Percentiles rank a stretch among this genome's conserved stretches.
phyloP scores from a whole-genome alignment of 345 rosid genomes.

The Lepidium sativum region DNA sequence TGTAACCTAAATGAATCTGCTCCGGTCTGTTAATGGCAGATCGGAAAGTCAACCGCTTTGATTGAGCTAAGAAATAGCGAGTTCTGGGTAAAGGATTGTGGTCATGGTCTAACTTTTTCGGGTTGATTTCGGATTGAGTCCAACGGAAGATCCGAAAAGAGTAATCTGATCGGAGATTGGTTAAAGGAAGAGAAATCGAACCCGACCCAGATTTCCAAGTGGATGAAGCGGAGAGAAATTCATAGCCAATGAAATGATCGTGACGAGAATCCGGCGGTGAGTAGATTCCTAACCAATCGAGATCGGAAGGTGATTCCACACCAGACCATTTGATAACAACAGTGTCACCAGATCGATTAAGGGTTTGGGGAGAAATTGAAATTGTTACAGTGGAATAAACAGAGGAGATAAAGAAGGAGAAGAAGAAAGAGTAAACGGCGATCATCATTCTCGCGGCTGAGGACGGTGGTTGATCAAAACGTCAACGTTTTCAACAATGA shows the following conservation, averaged over 20 bases:
- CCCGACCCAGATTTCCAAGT: conserved; percentile 63
- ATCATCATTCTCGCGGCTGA: conserved; percentile 14
- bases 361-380: conserved; percentile 36
- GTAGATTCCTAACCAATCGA: conserved; percentile 85
- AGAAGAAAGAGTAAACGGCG: conserved; percentile 26
- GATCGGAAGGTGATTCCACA: conserved; percentile 62
- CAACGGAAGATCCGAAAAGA: conserved; percentile 89
- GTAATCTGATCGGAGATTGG: conserved; percentile 70
- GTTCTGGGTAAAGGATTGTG: conserved; percentile 75
- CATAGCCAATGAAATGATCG: conserved; percentile 71
- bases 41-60: conserved; percentile 44
- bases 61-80: conserved; percentile 42
- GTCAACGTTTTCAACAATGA: neutral
- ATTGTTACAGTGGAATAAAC: conserved; percentile 32
- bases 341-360: conserved; percentile 57
- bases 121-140: conserved; percentile 54
- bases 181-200: conserved; percentile 52
- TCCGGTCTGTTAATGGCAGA: conserved; percentile 50
- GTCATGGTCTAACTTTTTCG: conserved; percentile 53
- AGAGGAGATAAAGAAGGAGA: conserved; percentile 14
- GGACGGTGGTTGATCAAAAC: conserved; percentile 1
- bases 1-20: conserved; percentile 73
- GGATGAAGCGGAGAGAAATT: conserved; percentile 56
- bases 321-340: conserved; percentile 63
- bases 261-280: conserved; percentile 66